phyloP scores from a whole-genome alignment of 2,329 filamentous ascomycete species.

The Claviceps cyperi region DNA sequence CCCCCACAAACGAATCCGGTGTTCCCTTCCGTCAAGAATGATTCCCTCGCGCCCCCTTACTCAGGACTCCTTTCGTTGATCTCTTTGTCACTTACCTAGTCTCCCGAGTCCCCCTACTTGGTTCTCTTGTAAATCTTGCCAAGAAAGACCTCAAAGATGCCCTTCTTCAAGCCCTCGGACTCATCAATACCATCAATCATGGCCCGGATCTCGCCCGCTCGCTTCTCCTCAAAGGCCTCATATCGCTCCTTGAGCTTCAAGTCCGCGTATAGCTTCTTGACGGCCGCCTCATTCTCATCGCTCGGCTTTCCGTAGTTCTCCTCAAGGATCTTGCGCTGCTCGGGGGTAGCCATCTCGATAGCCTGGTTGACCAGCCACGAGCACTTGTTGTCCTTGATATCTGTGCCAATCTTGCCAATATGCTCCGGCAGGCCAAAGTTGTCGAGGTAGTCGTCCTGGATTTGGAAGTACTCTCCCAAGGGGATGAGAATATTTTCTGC shows the following conservation, averaged over 20 bases:
- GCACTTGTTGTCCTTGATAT: constrained; percentile 99
- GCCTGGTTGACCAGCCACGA: constrained; percentile 97
- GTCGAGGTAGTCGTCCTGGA: constrained; percentile 98
- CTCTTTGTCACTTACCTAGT: too few species aligned
- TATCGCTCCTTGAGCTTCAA: constrained; percentile 73
- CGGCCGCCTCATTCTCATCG: constrained; percentile 60
- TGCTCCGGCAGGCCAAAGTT: constrained; percentile 86
- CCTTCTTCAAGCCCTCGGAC: constrained; percentile 76
- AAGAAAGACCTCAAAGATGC: constrained; percentile 78
- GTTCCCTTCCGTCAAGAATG: too few species aligned
- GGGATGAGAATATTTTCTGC: constrained; percentile 88
- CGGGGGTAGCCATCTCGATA: constrained; percentile 60
- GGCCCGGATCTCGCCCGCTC: constrained; percentile 59
- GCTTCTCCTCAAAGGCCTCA: constrained; percentile 77
- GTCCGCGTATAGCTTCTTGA: constrained; percentile 84
- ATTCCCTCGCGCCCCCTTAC: too few species aligned
- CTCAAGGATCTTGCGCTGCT: constrained; percentile 78
- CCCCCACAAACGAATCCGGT: too few species aligned
- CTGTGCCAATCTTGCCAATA: constrained; percentile 97
- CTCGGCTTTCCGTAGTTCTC: constrained; percentile 93
- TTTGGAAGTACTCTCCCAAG: constrained; percentile 97
- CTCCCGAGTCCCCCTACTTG: constrained; percentile 53
- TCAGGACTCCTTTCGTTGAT: too few species aligned
- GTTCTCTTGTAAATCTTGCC: constrained; percentile 96
- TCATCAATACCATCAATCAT: constrained; percentile 75